Conservation (phyloP, 2,329 filamentous ascomycete genomes). For the Orbilia blumenaviensis region DNA sequence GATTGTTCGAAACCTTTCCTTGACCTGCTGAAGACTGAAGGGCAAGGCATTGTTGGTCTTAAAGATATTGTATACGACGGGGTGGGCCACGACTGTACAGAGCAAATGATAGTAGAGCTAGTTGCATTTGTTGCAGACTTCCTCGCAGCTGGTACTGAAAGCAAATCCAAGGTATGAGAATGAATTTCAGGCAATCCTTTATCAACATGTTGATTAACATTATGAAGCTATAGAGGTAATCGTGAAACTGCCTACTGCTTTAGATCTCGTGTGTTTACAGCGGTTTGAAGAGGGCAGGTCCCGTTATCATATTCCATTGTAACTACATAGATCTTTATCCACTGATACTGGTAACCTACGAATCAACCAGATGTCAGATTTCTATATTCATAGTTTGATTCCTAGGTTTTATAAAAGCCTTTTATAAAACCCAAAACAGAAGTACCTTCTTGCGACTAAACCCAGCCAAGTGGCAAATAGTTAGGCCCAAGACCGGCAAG, state of each 20-base stretch:
- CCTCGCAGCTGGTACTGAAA: background rate
- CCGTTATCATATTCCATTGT: background rate
- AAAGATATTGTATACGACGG: slow-evolving; percentile 75
- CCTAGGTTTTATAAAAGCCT: too few species aligned
- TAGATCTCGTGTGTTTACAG: too few species aligned
- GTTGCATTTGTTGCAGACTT: slow-evolving; percentile 68
- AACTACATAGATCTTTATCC: background rate
- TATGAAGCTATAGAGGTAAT: slow-evolving; percentile 17
- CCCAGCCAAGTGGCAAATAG: too few species aligned
- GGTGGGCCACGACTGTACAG: slow-evolving; percentile 74
- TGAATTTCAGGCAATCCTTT: background rate
- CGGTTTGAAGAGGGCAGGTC: background rate
- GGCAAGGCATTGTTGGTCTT: slow-evolving; percentile 68
- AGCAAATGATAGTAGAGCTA: slow-evolving; percentile 73
- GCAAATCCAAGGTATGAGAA: slow-evolving; percentile 42
- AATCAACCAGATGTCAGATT: too few species aligned
- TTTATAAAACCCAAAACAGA: too few species aligned
- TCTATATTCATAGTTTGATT: too few species aligned
- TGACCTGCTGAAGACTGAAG: slow-evolving; percentile 65
- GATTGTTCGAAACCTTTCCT: slow-evolving; percentile 70
- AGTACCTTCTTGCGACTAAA: too few species aligned
- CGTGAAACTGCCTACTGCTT: background rate
- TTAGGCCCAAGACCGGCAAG: too few species aligned
- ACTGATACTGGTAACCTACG: too few species aligned
- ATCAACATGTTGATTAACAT: background rate